phyloP scores from a whole-genome alignment of 2,329 filamentous ascomycete species.

The Fusarium globosum region DNA sequence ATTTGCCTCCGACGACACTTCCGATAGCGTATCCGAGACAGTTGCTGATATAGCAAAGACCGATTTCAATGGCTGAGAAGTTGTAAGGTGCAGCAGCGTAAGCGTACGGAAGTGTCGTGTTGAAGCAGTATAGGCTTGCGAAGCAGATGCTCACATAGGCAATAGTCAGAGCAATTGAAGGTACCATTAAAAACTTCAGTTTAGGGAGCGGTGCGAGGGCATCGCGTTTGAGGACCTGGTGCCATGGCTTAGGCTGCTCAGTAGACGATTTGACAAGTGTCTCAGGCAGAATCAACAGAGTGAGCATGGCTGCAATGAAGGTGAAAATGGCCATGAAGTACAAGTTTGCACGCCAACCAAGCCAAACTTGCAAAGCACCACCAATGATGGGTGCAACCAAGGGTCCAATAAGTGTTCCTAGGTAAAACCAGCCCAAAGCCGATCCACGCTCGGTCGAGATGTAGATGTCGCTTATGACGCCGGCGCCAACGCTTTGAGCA shows the following conservation, averaged over 20 bases:
- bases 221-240: background rate
- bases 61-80: conserved; percentile 1
- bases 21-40: conserved; percentile 1
- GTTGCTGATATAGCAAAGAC: conserved; percentile 1
- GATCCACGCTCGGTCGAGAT: conserved; percentile 15
- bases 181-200: background rate
- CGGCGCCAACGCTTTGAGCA: background rate
- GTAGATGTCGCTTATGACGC: conserved; percentile 17
- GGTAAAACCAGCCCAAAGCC: conserved; percentile 15
- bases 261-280: background rate
- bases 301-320: background rate
- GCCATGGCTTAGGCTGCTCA: background rate
- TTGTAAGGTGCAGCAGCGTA: background rate
- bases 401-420: conserved; percentile 14
- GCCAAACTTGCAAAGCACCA: background rate
- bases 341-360: background rate
- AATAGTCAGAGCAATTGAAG: background rate
- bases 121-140: background rate
- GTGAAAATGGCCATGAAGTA: conserved; percentile 8
- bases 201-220: background rate
- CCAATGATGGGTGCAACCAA: conserved; percentile 6
- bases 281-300: background rate
- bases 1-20: background rate
- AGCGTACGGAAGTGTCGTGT: background rate
- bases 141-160: conserved; percentile 3